Evolutionary conservation across 257 asterid genomes (phyloP).

Genomic region (Salvia hispanica): DNA sequence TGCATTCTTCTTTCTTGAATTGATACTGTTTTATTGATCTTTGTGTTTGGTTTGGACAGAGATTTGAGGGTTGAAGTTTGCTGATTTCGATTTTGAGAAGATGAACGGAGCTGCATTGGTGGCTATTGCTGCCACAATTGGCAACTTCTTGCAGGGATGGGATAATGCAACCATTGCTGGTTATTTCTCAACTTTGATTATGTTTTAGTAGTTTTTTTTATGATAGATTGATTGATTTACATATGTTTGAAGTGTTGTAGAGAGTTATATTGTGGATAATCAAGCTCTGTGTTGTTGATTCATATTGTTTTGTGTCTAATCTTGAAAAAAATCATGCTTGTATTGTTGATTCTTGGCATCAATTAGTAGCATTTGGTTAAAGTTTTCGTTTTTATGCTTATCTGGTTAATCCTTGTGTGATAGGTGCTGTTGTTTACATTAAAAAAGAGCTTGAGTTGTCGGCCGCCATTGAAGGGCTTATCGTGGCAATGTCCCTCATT

Average conservation of each 20-base stretch:
- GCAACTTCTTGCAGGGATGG: constrained; percentile 87
- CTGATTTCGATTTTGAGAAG: constrained; percentile 22
- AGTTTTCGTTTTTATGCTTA: background rate
- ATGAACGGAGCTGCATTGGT: constrained; percentile 81
- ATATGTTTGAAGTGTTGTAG: constrained; percentile 4
- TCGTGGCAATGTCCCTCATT: constrained; percentile 81
- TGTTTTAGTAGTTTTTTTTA: background rate
- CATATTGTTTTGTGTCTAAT: background rate
- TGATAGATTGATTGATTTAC: background rate
- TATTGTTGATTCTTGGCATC: background rate
- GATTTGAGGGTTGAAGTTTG: constrained; percentile 21
- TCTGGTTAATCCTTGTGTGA: background rate
- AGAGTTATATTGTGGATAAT: background rate
- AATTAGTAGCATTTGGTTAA: background rate
- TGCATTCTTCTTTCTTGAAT: constrained; percentile 7
- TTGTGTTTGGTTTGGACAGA: background rate
- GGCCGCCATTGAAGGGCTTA: constrained; percentile 66
- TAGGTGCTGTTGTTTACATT: constrained; percentile 77
- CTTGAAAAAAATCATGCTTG: background rate
- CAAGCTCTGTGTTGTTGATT: too few relatives aligned
- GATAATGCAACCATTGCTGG: constrained; percentile 92
- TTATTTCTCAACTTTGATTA: constrained; percentile 25
- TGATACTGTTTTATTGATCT: too few relatives aligned
- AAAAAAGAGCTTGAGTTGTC: constrained; percentile 59
- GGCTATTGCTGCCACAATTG: constrained; percentile 77